Percentiles rank a stretch among this genome's conserved stretches.
These are phyloP conservation scores for Exophiala bonariae DNA, from an alignment of 2,329 filamentous ascomycete species.

Conservation along the genomic window DNA sequence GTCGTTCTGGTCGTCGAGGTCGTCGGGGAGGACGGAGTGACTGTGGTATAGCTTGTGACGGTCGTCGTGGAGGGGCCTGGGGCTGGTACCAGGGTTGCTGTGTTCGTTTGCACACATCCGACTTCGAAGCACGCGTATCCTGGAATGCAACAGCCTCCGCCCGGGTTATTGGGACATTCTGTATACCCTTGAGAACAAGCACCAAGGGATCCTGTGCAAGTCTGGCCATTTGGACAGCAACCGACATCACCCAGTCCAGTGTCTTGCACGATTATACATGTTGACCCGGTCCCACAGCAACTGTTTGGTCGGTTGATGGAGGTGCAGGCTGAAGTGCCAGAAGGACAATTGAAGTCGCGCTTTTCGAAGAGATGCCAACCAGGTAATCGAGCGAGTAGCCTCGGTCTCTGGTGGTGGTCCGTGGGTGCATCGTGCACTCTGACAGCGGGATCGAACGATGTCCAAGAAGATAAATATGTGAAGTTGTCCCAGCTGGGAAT, in stretches of 20 bases:
- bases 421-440: constrained; percentile 8
- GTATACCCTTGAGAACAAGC: constrained; percentile 55
- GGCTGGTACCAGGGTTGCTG: constrained; percentile 23
- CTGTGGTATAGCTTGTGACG: constrained; percentile 27
- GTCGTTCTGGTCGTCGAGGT: constrained; percentile 34
- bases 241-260: constrained; percentile 58
- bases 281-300: constrained; percentile 56
- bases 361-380: constrained; percentile 21
- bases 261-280: constrained; percentile 55
- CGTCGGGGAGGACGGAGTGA: constrained; percentile 25
- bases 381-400: constrained; percentile 4
- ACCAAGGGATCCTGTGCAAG: constrained; percentile 53
- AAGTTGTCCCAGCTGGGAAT: constrained; percentile 2
- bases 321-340: constrained; percentile 54
- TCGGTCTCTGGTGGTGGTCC: constrained; percentile 6
- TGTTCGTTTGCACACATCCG: constrained; percentile 50
- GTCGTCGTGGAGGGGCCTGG: constrained; percentile 22
- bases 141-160: constrained; percentile 63
- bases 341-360: constrained; percentile 59
- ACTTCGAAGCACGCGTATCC: constrained; percentile 58
- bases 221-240: constrained; percentile 57
- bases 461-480: constrained; percentile 6
- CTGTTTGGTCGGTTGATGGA: constrained; percentile 57
- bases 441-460: constrained; percentile 11
- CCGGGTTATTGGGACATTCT: constrained; percentile 54